Evolutionary conservation across 2,329 filamentous ascomycete genomes (phyloP).

Genomic region (Pseudogymnoascus sp.): DNA sequence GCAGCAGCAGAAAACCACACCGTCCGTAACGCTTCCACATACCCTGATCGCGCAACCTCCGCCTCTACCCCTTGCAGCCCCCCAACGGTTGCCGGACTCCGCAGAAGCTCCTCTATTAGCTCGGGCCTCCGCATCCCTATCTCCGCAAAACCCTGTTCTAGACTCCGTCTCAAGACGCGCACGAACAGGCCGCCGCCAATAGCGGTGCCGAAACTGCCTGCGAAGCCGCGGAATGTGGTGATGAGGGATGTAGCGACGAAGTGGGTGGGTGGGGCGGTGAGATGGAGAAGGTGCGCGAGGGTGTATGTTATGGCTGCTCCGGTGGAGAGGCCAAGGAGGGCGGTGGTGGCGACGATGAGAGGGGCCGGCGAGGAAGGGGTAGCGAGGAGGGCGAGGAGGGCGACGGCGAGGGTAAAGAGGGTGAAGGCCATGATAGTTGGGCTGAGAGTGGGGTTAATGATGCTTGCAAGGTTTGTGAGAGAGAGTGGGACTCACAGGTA

Average conservation of each 20-base stretch:
- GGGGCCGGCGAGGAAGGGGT: slow-evolving; percentile 43
- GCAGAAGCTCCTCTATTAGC: slow-evolving; percentile 48
- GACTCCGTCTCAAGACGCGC: slow-evolving; percentile 18
- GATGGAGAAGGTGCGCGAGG: slow-evolving; percentile 69
- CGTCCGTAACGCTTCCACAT: slow-evolving; percentile 44
- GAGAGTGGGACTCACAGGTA: slow-evolving; percentile 44
- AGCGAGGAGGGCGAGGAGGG: slow-evolving; percentile 49
- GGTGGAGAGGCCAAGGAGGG: slow-evolving; percentile 64
- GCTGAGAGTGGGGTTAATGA: slow-evolving; percentile 20
- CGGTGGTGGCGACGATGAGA: slow-evolving; percentile 53
- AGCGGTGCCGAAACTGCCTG: slow-evolving; percentile 71
- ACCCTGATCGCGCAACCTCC: slow-evolving; percentile 44
- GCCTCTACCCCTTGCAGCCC: slow-evolving; percentile 41
- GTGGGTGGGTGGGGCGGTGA: slow-evolving; percentile 59
- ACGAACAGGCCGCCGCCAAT: slow-evolving; percentile 59
- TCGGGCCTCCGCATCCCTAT: slow-evolving; percentile 27
- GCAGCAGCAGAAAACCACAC: slow-evolving; percentile 46
- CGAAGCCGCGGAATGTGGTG: slow-evolving; percentile 74
- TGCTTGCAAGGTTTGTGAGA: background rate
- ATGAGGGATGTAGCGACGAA: slow-evolving; percentile 71
- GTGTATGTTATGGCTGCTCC: slow-evolving; percentile 75
- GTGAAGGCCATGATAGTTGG: slow-evolving; percentile 53
- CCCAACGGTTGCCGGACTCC: slow-evolving; percentile 50
- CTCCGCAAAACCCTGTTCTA: slow-evolving; percentile 33
- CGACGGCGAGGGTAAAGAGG: slow-evolving; percentile 54